These are phyloP conservation scores for Apiospora rasikravindrae DNA, from an alignment of 2,329 filamentous ascomycete genomes.

Conservation along the genomic window DNA sequence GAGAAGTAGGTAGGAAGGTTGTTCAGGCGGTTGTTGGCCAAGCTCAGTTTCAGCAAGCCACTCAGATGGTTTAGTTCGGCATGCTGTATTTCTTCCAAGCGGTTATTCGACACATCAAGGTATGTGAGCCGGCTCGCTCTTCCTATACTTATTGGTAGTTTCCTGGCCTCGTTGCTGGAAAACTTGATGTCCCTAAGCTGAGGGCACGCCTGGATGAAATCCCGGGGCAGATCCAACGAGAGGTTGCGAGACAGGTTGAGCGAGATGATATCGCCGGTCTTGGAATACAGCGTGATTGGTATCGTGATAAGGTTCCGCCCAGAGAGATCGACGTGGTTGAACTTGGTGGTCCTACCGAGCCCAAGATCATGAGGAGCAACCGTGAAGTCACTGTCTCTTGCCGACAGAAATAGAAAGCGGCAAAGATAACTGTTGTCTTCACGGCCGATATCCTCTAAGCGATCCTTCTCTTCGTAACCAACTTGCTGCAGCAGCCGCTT, in stretches of 20 bases:
- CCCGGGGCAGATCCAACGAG: constrained; percentile 88
- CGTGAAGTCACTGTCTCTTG: constrained; percentile 82
- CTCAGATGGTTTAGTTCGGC: constrained; percentile 78
- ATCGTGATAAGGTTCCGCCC: constrained; percentile 93
- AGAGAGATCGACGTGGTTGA: constrained; percentile 91
- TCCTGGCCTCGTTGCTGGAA: constrained; percentile 89
- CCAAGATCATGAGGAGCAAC: constrained; percentile 78
- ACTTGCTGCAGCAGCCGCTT: constrained; percentile 90
- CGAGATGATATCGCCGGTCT: constrained; percentile 89
- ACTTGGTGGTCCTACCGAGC: constrained; percentile 83
- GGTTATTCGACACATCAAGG: constrained; percentile 94
- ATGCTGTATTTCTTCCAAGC: constrained; percentile 84
- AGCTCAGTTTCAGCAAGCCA: constrained; percentile 83
- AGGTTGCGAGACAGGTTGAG: constrained; percentile 93
- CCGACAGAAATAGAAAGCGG: constrained; percentile 92
- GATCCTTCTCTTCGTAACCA: constrained; percentile 85
- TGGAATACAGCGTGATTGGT: constrained; percentile 90
- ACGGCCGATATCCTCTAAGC: constrained; percentile 88
- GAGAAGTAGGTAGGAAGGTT: constrained; percentile 82
- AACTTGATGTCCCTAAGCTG: constrained; percentile 95
- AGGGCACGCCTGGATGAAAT: constrained; percentile 93
- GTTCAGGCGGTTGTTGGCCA: constrained; percentile 90
- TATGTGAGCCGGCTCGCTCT: constrained; percentile 83
- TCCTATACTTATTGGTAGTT: constrained; percentile 82
- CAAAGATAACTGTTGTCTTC: constrained; percentile 98